A percentile compares a stretch with the other conserved stretches of the same genome.
phyloP scores from a whole-genome alignment of 2,329 filamentous ascomycete genomes.

The Talaromyces amestolkiae region DNA sequence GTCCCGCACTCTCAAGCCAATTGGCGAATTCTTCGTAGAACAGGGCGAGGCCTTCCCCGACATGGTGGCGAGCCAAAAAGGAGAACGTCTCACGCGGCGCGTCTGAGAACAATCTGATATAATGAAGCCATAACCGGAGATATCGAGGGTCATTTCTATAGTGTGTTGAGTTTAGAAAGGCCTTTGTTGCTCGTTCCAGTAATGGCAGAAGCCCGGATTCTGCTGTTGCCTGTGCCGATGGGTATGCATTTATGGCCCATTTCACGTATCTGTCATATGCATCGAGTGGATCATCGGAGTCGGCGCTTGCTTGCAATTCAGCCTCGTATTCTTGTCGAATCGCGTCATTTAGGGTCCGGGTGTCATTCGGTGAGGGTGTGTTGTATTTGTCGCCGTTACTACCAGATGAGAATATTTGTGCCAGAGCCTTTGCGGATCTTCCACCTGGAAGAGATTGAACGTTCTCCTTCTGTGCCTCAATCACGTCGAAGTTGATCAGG shows the following conservation, averaged over 20 bases:
- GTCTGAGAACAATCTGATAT: slow-evolving; percentile 89
- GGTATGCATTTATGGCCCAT: slow-evolving; percentile 94
- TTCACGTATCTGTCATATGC: slow-evolving; percentile 95
- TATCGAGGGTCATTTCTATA: slow-evolving; percentile 97
- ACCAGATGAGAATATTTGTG: slow-evolving; percentile 62
- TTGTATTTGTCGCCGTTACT: slow-evolving; percentile 51
- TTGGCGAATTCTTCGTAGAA: slow-evolving; percentile 97
- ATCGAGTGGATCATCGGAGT: slow-evolving; percentile 92
- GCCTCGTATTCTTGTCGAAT: slow-evolving; percentile 81
- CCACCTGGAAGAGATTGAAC: slow-evolving; percentile 89
- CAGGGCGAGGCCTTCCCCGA: slow-evolving; percentile 81
- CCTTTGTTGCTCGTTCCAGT: slow-evolving; percentile 87
- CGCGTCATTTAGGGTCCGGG: slow-evolving; percentile 72
- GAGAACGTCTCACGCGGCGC: slow-evolving; percentile 89
- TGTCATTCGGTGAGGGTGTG: slow-evolving; percentile 68
- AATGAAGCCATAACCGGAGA: slow-evolving; percentile 88
- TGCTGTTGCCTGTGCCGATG: slow-evolving; percentile 84
- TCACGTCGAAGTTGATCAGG: slow-evolving; percentile 72
- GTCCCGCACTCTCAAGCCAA: slow-evolving; percentile 79
- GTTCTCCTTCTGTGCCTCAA: slow-evolving; percentile 97
- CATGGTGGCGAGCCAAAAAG: slow-evolving; percentile 81
- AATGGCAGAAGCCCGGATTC: slow-evolving; percentile 86
- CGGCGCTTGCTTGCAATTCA: slow-evolving; percentile 72
- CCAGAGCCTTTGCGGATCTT: slow-evolving; percentile 84
- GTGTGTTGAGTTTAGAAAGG: slow-evolving; percentile 78